These are phyloP conservation scores for Volvox africanus DNA, from an alignment of 139 green algal species.

Conservation along the genomic window DNA sequence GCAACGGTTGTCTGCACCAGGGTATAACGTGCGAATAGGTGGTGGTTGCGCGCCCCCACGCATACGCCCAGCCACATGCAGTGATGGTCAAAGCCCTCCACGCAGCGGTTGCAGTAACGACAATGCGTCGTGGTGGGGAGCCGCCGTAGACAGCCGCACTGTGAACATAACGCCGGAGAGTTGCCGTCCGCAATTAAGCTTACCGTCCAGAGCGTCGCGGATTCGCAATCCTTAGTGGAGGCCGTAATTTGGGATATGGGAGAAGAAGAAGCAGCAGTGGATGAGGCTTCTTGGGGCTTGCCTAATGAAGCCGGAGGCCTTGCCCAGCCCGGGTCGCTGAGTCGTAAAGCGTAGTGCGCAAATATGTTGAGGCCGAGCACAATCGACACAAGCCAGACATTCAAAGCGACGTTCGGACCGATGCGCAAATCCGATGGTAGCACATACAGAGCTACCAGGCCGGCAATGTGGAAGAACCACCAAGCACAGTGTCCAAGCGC, in stretches of 20 bases:
- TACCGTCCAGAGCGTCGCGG: not conserved
- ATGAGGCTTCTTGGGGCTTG: not conserved
- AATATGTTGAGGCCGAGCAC: slow-evolving; percentile 5
- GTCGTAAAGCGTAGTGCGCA: not conserved
- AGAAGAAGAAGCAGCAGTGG: not conserved
- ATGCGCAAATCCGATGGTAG: slow-evolving; percentile 4
- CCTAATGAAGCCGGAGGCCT: no score
- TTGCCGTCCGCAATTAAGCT: not conserved
- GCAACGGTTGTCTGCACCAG: not conserved
- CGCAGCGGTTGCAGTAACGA: slow-evolving; percentile 76
- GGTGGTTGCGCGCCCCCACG: slow-evolving; percentile 30
- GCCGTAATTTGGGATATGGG: not conserved
- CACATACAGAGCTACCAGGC: not conserved
- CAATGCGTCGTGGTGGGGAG: slow-evolving; percentile 66
- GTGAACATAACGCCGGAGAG: not conserved
- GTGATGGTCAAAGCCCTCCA: slow-evolving; percentile 85
- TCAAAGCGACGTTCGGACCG: not conserved
- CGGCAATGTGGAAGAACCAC: slow-evolving; percentile 4
- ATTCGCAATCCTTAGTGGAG: not conserved
- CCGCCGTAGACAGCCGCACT: not conserved
- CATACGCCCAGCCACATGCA: slow-evolving; percentile 62
- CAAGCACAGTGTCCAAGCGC: not conserved
- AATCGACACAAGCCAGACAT: not conserved
- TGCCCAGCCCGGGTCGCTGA: slow-evolving; percentile 7
- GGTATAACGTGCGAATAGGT: slow-evolving; percentile 18